These are phyloP conservation scores for Saprolegnia parasitica DNA, from an alignment of 352 stramenopile species.

Conservation along the genomic window DNA sequence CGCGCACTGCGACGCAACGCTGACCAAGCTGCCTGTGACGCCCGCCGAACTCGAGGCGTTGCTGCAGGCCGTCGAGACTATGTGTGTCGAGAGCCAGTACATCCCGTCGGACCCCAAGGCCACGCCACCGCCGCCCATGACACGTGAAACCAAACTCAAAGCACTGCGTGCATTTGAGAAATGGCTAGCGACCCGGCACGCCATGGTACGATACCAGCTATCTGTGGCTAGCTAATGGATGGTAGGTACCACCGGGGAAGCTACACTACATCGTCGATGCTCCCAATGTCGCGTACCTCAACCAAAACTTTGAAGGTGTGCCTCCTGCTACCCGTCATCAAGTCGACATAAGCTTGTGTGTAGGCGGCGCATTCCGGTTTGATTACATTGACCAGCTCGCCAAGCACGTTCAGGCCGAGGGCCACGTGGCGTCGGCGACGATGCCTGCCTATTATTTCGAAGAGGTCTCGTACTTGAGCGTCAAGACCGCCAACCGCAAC, in stretches of 20 bases:
- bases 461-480: slow-evolving; percentile 45
- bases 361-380: slow-evolving; percentile 88
- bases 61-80: slow-evolving; percentile 49
- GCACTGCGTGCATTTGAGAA: slow-evolving; percentile 58
- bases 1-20: background rate
- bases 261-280: slow-evolving; percentile 92
- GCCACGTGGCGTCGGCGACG: slow-evolving; percentile 74
- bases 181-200: slow-evolving; percentile 51
- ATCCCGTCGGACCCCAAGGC: slow-evolving; percentile 17
- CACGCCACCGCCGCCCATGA: background rate
- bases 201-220: background rate
- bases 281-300: slow-evolving; percentile 97
- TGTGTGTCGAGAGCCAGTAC: slow-evolving; percentile 39
- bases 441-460: slow-evolving; percentile 41
- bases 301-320: slow-evolving; percentile 88
- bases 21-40: slow-evolving; percentile 30
- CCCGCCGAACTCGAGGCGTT: slow-evolving; percentile 43
- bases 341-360: no score
- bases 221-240: background rate
- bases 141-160: slow-evolving; percentile 37
- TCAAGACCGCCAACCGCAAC: slow-evolving; percentile 49
- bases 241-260: slow-evolving; percentile 28
- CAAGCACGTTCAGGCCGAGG: slow-evolving; percentile 69
- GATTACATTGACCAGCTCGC: slow-evolving; percentile 93
- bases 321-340: no score